These are phyloP conservation scores for Lichtheimia hyalospora DNA, from an alignment of 371 early-diverging fungal genomes.

Conservation along the genomic window DNA sequence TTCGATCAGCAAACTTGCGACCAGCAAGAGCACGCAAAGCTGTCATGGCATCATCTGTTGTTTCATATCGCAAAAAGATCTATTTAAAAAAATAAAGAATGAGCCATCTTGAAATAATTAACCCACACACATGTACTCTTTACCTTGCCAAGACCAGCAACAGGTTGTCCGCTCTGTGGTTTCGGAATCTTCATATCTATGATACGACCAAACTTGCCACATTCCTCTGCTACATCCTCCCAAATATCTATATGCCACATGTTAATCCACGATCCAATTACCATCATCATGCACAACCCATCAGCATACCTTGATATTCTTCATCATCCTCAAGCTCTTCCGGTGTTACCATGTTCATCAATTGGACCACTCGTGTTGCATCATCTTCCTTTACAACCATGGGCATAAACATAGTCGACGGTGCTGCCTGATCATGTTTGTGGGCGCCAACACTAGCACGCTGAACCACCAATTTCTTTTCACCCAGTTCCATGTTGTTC, in stretches of 20 bases:
- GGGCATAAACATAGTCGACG: slow-evolving; percentile 8
- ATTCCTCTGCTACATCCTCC: slow-evolving; percentile 91
- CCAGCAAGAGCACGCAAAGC: slow-evolving; percentile 91
- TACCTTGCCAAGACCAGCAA: slow-evolving; percentile 86
- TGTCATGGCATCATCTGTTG: slow-evolving; percentile 53
- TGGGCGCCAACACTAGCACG: slow-evolving; percentile 84
- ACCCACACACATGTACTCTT: slow-evolving; percentile 1
- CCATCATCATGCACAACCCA: neutral
- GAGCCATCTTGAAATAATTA: neutral
- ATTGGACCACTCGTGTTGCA: slow-evolving; percentile 77
- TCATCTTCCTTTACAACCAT: slow-evolving; percentile 53
- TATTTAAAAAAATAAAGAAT: slow-evolving; percentile 16
- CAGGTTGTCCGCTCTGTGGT: slow-evolving; percentile 55
- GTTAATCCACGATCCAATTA: neutral
- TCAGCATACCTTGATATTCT: slow-evolving; percentile 79
- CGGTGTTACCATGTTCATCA: slow-evolving; percentile 94
- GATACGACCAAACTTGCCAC: slow-evolving; percentile 84
- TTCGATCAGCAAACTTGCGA: slow-evolving; percentile 91
- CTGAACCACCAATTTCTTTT: slow-evolving; percentile 92
- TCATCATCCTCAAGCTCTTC: slow-evolving; percentile 88
- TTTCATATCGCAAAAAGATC: slow-evolving; percentile 85
- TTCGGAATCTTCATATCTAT: slow-evolving; percentile 84
- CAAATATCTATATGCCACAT: slow-evolving; percentile 69
- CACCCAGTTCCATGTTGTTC: slow-evolving; percentile 94
- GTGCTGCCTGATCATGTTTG: slow-evolving; percentile 33